Evolutionary conservation across 306 rosid genomes (phyloP).

Genomic region (Sophora flavescens): DNA sequence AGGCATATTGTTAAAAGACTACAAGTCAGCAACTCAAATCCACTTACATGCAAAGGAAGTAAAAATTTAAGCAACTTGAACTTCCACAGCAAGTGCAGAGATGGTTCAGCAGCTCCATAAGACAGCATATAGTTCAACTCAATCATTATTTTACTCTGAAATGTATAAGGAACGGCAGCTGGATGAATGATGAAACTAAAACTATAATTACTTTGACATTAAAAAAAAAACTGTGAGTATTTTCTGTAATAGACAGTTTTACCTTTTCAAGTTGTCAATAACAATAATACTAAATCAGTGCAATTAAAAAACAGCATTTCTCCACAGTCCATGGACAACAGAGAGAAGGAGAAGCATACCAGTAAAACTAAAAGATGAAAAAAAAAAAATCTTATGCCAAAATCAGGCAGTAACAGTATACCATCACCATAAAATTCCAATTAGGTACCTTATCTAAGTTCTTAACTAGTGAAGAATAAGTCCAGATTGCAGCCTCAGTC

Average conservation of each 20-base stretch:
- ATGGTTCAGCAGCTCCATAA: conserved; percentile 89
- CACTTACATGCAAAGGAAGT: conserved; percentile 85
- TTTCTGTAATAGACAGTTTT: conserved; percentile 10
- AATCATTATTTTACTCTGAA: conserved; percentile 78
- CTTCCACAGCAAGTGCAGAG: conserved; percentile 75
- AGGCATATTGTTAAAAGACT: conserved; percentile 30
- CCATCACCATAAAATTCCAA: conserved; percentile 37
- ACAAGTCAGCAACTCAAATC: conserved; percentile 31
- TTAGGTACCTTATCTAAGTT: conserved; percentile 49
- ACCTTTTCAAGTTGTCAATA: conserved; percentile 32
- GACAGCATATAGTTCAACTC: conserved; percentile 94
- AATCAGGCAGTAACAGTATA: conserved; percentile 34
- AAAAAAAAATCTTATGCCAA: conserved; percentile 22
- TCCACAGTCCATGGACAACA: conserved; percentile 31
- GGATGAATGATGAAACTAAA: conserved; percentile 33
- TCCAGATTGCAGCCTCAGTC: conserved; percentile 49
- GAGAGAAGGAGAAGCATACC: conserved; percentile 28
- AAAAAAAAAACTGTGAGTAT: conserved; percentile 15
- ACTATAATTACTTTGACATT: conserved; percentile 42
- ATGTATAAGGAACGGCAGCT: conserved; percentile 41
- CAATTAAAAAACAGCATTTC: conserved; percentile 28
- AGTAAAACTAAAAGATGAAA: conserved; percentile 33
- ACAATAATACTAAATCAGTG: conserved; percentile 6
- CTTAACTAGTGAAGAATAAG: conserved; percentile 45
- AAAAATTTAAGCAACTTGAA: conserved; percentile 72